Base-by-base conservation (phyloP, 345 rosid species). In the Turnera subulata region DNA sequence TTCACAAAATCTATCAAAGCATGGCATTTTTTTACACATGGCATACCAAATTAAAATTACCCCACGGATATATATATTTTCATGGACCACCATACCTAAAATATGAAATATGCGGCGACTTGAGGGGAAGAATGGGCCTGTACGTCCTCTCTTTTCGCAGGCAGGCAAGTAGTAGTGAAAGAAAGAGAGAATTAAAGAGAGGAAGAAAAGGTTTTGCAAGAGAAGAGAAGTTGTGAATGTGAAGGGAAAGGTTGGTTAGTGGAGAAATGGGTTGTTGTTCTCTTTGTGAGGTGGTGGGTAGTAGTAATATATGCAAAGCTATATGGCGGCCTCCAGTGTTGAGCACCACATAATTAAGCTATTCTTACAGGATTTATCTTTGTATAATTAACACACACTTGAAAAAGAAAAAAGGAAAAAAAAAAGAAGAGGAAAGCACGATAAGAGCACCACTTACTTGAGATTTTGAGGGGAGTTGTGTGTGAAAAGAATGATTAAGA, bases 61-160 rank as follows among this genome's bases (percentile, higher is more conserved):
- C 50, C 45, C 17, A 4, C 16, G 11, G 1, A 14, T 8, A 8
- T 18, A 25, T n/a, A 22, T 15, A 11, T 40, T 22, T 25, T 12
- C 46, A 29, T 32, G 53, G 64, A 66, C 40, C 70, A 49, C 56
- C 57, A 1, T 54, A 54, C 65, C 60, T 67, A 46, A 44, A 21
- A 16, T 14, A 51, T 22, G 9, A 40, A 29, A 20, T 66, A 66
- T 23, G 59, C 50, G 50, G 65, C 64, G 40, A 46, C 2, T 20
- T 14, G 65, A 4, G 63, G 57, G 22, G 42, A 55, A 32, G 43
- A 48, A 32, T 16, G 20, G n/a, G 26, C 11, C 24, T 11, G 51
- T 15, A 21, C 9, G 19, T 14, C 26, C n/a, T 17, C 26, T 18
- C 35, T 60, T 50, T 60, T 48, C 15, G 24, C 49, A 55, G 44